Base-by-base conservation (phyloP, 306 rosid genomes). In the Rubus parviflorus region DNA sequence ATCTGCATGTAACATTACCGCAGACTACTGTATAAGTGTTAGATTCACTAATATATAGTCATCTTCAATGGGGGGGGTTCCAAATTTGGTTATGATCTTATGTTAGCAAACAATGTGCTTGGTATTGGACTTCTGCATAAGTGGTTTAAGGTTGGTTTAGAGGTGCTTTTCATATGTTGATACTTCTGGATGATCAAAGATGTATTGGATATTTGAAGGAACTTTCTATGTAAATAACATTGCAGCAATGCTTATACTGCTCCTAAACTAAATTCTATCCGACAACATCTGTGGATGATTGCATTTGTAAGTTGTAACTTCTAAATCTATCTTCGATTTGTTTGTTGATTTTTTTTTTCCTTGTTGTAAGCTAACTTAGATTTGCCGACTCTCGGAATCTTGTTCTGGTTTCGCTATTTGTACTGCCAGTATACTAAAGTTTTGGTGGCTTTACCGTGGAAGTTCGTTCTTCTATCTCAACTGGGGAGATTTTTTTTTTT, bases 1-100 rank as follows among this genome's bases (percentile, higher is more conserved):
- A 46, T 74, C 75, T 13, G 78, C 12, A 46, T 43, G 47, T 64
- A 63, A 77, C 54, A 43, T 53, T n/a, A 13, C n/a, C 1, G 22
- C 69, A 69, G 17, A 35, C 16, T 38, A 10, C 42, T 40, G 16
- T 40, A 41, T n/a, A 41, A 64, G 48, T 65, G 30, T 66, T 41
- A 1, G 9, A 13, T 68, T 20, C 12, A 41, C 7, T 51, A 3
- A 20, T 49, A 30, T 62, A 12, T 6, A 53, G 20, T 25, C 46
- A 14, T 46, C 66, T 37, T 63, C 45, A 0, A 15, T 35, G 68
- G 46, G 22, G 46, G 22, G 46, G 37, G 13, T 17, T 58, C 43
- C 7, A 19, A 70, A 49, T 17, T 51, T 30, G 35, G 48, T 71
- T 9, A 17, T 4, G 12, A 17, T 37, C 56, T 49, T 4, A 48